phyloP scores from a whole-genome alignment of 2,329 filamentous ascomycete genomes.

The Nakataea oryzae region DNA sequence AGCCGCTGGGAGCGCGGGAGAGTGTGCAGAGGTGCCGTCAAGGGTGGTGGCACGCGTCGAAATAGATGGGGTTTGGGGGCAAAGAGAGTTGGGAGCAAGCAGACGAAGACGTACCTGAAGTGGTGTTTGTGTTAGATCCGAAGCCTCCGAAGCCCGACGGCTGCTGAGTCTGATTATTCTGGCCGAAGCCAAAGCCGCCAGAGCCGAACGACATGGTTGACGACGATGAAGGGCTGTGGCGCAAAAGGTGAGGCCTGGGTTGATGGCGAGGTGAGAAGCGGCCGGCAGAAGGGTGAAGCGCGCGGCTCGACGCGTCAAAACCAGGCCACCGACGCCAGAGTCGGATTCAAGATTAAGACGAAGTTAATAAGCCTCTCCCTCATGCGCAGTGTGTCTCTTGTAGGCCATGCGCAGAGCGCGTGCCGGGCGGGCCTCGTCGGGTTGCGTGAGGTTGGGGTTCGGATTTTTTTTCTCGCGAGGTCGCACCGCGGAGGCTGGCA shows the following conservation, averaged over 20 bases:
- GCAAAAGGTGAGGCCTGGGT: not conserved
- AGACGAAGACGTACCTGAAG: constrained; percentile 38
- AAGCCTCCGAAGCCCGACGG: constrained; percentile 47
- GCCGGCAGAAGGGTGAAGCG: not conserved
- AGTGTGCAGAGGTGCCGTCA: not conserved
- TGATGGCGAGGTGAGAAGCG: not conserved
- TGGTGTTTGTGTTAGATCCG: constrained; percentile 29
- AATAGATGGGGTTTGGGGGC: constrained; percentile 1
- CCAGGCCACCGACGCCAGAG: not conserved
- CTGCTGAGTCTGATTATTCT: constrained; percentile 38
- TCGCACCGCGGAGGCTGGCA: not conserved
- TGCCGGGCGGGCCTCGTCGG: not conserved
- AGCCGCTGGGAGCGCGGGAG: not conserved
- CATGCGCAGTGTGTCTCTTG: not conserved
- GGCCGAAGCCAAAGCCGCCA: constrained; percentile 49
- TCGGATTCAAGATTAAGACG: not conserved
- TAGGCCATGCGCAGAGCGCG: not conserved
- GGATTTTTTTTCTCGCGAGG: not conserved
- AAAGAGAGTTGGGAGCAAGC: not conserved
- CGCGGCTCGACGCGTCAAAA: constrained; percentile 5
- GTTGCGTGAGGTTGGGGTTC: not conserved
- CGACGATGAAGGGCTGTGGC: constrained; percentile 2
- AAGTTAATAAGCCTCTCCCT: not conserved
- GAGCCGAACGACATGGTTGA: constrained; percentile 44
- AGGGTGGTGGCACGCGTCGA: not conserved